Percentiles rank a stretch among this genome's conserved stretches.
phyloP scores from a whole-genome alignment of 2,329 filamentous ascomycete species.

The Aspergillus pseudonomiae region DNA sequence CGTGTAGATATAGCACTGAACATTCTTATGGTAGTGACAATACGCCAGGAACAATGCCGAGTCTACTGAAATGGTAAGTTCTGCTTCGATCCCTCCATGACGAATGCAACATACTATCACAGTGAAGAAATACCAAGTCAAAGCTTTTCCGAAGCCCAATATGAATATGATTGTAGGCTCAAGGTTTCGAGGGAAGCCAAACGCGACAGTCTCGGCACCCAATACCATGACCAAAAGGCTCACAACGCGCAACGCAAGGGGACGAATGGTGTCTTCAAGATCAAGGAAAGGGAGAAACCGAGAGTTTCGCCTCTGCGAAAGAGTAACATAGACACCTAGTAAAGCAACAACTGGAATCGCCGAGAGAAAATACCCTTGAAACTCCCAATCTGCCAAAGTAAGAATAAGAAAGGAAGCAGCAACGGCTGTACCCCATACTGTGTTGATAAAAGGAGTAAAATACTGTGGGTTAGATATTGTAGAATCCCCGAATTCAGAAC shows the following conservation, averaged over 20 bases:
- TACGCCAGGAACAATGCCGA: conserved; percentile 10
- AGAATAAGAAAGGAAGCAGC: conserved; percentile 26
- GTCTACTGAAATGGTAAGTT: conserved; percentile 7
- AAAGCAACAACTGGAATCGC: conserved; percentile 32
- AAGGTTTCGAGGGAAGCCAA: background rate
- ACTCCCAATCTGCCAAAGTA: conserved; percentile 34
- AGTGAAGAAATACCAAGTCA: conserved; percentile 6
- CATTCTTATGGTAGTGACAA: background rate
- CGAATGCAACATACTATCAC: conserved; percentile 8
- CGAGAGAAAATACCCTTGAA: conserved; percentile 27
- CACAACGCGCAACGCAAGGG: conserved; percentile 11
- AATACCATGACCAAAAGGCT: background rate
- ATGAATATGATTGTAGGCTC: background rate
- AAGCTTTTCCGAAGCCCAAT: conserved; percentile 7
- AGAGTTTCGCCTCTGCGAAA: conserved; percentile 13
- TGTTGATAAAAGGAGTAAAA: conserved; percentile 21
- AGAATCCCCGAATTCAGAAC: conserved; percentile 6
- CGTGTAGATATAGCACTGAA: conserved; percentile 10
- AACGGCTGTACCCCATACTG: conserved; percentile 25
- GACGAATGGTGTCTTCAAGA: background rate
- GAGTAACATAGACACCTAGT: conserved; percentile 32
- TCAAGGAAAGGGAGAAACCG: conserved; percentile 1
- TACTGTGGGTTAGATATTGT: conserved; percentile 9
- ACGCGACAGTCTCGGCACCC: conserved; percentile 1
- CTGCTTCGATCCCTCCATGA: background rate